Evolutionary conservation across 1,284 basidiomycete species (phyloP), one percentile per base, ranked within the genome.

Genomic region (Fomitiporia mediterranea): DNA sequence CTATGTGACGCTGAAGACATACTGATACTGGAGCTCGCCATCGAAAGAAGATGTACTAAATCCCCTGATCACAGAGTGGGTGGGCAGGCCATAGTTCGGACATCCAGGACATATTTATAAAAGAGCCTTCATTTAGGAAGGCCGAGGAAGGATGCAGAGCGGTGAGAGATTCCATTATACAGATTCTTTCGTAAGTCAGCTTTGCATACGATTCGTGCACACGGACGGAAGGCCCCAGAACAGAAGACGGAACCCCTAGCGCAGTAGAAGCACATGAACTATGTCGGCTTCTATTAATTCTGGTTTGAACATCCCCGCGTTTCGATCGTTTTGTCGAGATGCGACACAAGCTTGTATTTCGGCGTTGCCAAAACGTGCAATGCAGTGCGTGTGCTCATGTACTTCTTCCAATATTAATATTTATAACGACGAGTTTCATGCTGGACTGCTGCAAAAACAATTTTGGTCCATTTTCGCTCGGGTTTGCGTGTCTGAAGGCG

Each of bases 211-310:
- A 15, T 46, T 6, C 44, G 25, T 25, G 15, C 30, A 46, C 2
- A 46, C 44, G 44, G 44, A 46, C 44, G 25, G 44, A 46, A 46
- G n/a, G 27, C 9, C 25, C 15, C 21, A 46, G 44, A 46, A 30
- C 44, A 46, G 27, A 30, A 46, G 44, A 13, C 23, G 27, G 30
- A 46, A 28, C n/a, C n/a, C 6, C 17, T 28, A 27, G 25, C 23
- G 28, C 25, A 46, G 4, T 28, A 4, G 8, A 46, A 46, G 44
- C 27, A 46, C 28, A 46, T 46, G 25, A 30, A 2, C 44, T 28
- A 9, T 25, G 28, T 21, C 42, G 42, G 42, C 1, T 17, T 30
- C 30, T 46, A 25, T 28, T 13, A 15, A 15, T 13, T n/a, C 15
- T 17, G 25, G 4, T 46, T 15, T n/a, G 44, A 46, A 28, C 23